These are phyloP conservation scores for Pluteus cervinus DNA, from an alignment of 768 basidiomycete species.

Conservation along the genomic window DNA sequence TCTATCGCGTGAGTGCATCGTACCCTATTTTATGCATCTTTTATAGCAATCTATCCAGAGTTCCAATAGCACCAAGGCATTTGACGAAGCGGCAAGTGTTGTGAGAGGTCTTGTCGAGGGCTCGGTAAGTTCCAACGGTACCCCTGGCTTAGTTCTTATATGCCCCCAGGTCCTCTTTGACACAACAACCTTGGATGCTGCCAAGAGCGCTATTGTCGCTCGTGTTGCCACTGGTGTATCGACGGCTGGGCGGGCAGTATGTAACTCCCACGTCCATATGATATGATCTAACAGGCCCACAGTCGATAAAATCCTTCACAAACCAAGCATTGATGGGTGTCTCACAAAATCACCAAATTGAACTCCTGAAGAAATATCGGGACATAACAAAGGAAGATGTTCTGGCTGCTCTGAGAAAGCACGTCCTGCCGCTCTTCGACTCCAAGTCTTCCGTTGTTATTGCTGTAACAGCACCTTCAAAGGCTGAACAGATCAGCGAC, in stretches of 20 bases:
- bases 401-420: constrained; percentile 54
- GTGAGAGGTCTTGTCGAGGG: constrained; percentile 78
- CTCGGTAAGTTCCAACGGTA: constrained; percentile 44
- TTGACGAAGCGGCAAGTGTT: constrained; percentile 72
- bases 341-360: constrained; percentile 63
- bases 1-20: constrained; percentile 61
- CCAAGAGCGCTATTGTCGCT: constrained; percentile 89
- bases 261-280: constrained; percentile 15
- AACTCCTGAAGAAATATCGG: constrained; percentile 76
- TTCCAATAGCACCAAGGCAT: constrained; percentile 75
- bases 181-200: constrained; percentile 77
- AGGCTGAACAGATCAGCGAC: constrained; percentile 63
- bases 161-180: constrained; percentile 66
- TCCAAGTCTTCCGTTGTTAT: constrained; percentile 71
- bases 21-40: neutral
- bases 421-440: constrained; percentile 84
- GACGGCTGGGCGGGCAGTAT: constrained; percentile 82
- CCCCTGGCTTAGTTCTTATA: neutral
- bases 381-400: constrained; percentile 78
- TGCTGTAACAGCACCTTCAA: constrained; percentile 78
- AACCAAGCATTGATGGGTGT: constrained; percentile 92
- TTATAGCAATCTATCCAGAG: constrained; percentile 39
- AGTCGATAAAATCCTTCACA: constrained; percentile 80
- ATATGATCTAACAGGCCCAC: constrained; percentile 6
- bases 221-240: constrained; percentile 75